Percentiles rank a stretch among this genome's conserved stretches.
Evolutionary conservation across 371 early-diverging fungal genomes (phyloP).

Genomic region (Edhazardia aedis): DNA sequence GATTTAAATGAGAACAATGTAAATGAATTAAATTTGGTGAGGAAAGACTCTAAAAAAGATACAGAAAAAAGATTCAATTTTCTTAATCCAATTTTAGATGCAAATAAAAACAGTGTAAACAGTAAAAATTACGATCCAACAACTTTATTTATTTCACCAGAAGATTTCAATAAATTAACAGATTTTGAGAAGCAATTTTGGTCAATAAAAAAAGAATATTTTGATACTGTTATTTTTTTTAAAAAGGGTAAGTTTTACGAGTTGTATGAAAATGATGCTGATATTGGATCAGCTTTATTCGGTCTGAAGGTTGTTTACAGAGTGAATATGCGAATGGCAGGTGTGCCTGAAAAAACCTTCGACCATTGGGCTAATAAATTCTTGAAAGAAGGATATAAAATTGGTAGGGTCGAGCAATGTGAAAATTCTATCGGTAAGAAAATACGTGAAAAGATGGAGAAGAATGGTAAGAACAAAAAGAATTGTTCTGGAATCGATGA

Average conservation of each 20-base stretch:
- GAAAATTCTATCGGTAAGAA: constrained; percentile 78
- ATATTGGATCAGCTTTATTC: constrained; percentile 78
- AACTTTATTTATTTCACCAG: constrained; percentile 62
- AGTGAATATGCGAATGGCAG: constrained; percentile 95
- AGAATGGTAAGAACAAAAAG: constrained; percentile 29
- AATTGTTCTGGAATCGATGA: no score
- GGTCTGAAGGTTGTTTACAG: constrained; percentile 82
- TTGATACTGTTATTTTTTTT: constrained; percentile 87
- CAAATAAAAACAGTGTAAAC: no score
- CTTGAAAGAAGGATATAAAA: constrained; percentile 76
- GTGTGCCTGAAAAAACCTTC: constrained; percentile 78
- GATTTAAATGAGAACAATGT: no score
- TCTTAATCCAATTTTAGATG: no score
- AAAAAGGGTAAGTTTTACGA: constrained; percentile 97
- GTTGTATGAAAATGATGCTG: constrained; percentile 93
- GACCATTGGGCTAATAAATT: constrained; percentile 85
- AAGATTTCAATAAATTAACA: constrained; percentile 61
- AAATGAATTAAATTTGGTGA: no score
- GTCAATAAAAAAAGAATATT: constrained; percentile 79
- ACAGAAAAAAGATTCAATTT: no score
- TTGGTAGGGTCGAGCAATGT: constrained; percentile 89
- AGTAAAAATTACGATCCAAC: constrained; percentile 90
- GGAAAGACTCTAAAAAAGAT: no score
- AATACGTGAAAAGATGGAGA: constrained; percentile 57
- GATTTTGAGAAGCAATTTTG: constrained; percentile 96